Evolutionary conservation across 371 early-diverging fungal genomes (phyloP), one percentile per base, ranked within the genome.

Genomic region (Syncephalastrum monosporum): DNA sequence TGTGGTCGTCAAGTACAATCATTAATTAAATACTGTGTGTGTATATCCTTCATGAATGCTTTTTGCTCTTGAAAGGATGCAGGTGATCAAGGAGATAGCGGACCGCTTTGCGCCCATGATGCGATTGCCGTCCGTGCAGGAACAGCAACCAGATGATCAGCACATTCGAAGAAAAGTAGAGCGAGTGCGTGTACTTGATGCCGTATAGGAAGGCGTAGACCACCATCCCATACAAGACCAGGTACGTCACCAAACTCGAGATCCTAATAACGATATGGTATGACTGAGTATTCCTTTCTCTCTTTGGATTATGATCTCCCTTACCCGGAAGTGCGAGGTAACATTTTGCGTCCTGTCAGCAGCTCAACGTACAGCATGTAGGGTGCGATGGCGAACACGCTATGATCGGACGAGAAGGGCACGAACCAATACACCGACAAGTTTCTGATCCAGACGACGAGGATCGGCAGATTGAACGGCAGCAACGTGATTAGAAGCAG

Each of bases 371-470:
- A 77, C 33, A 84, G 55, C 52, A 85, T 71, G 27, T 84, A 80
- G 0, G 87, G 85, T 3, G 79, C 79, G 48, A 86, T 79, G 10
- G 81, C 77, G 23, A 78, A 59, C 15, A 83, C 66, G 52, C 70
- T 79, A 55, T 86, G 85, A 49, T 86, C 87, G 1, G 83, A 76
- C 2, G 75, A 75, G 56, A 84, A 82, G 0, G 84, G 84, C 6
- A 70, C 79, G 57, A 76, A 79, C 87, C 87, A 86, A 50, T 82
- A 79, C 5, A 81, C 83, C 10, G 81, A 76, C 12, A 84, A 57
- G 65, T 86, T 86, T 21, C 87, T 65, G 56, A 82, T 79, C 83
- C 85, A 86, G 10, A 84, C 85, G 60, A 86, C 69, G 42, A 86
- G 53, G 12, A 79, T 79, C 1, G 87, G 87, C 5, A 81, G 44